Conservation (phyloP, 75 land plant species). For the Picea glauca region DNA sequence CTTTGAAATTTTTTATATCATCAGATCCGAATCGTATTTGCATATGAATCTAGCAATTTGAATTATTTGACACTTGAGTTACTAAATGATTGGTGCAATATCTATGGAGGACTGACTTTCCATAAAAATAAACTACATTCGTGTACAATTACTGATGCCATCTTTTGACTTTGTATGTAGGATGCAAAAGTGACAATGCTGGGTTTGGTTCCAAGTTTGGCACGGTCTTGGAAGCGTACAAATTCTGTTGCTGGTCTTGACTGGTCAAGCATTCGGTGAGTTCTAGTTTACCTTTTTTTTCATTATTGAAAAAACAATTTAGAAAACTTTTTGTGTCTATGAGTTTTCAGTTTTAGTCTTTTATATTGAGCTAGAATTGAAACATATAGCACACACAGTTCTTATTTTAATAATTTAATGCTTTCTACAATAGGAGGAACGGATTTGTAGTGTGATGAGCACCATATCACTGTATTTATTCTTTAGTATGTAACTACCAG, state of each 20-base stretch:
- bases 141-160: neutral
- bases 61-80: neutral
- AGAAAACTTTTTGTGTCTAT: neutral
- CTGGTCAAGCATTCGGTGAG: conserved; percentile 87
- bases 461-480: neutral
- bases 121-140: neutral
- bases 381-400: neutral
- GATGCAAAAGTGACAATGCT: conserved; percentile 97
- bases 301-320: neutral
- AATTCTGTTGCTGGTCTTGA: conserved; percentile 54
- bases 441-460: neutral
- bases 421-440: neutral
- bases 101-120: neutral
- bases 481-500: conserved; percentile 25
- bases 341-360: neutral
- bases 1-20: neutral
- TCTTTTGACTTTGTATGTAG: conserved; percentile 27
- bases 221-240: conserved; percentile 81
- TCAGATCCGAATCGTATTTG: neutral
- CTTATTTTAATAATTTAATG: neutral
- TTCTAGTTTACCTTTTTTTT: neutral
- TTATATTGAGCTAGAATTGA: neutral
- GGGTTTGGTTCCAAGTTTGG: conserved; percentile 94
- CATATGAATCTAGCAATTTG: neutral
- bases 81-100: neutral